These are phyloP conservation scores for Penicillium expansum DNA, from an alignment of 2,329 filamentous ascomycete species.

Conservation along the genomic window DNA sequence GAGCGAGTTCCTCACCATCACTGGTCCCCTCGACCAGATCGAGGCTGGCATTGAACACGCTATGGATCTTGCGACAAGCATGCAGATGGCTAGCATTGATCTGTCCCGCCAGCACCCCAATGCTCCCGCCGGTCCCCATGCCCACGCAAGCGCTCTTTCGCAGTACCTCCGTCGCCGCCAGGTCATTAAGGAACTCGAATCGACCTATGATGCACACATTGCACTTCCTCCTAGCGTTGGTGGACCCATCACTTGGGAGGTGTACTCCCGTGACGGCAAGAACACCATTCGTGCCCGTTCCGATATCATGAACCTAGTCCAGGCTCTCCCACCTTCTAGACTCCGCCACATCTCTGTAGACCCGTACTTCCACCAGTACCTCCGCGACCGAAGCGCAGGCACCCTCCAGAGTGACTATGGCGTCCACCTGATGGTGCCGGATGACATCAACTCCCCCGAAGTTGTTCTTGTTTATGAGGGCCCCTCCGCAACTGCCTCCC, in stretches of 20 bases:
- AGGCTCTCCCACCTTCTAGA: constrained; percentile 48
- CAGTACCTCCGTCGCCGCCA: constrained; percentile 80
- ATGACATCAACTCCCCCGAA: constrained; percentile 43
- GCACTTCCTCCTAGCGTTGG: constrained; percentile 68
- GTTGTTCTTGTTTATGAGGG: constrained; percentile 54
- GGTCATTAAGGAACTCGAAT: constrained; percentile 79
- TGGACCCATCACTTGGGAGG: constrained; percentile 75
- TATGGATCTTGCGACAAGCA: constrained; percentile 81
- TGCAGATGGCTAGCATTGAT: constrained; percentile 81
- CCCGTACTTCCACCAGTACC: constrained; percentile 50
- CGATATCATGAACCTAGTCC: constrained; percentile 50
- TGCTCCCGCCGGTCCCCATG: constrained; percentile 67
- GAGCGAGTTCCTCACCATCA: constrained; percentile 78
- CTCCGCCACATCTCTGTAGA: constrained; percentile 47
- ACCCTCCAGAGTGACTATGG: constrained; percentile 45
- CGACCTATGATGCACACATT: constrained; percentile 78
- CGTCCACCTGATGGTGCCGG: constrained; percentile 50
- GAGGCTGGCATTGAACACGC: constrained; percentile 75
- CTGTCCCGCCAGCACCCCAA: constrained; percentile 75
- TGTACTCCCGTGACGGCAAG: constrained; percentile 83
- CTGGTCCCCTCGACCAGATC: constrained; percentile 74
- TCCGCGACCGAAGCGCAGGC: constrained; percentile 40
- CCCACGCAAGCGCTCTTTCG: constrained; percentile 81
- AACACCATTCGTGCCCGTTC: constrained; percentile 57
- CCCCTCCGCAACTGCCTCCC: constrained; percentile 39